A percentile compares a stretch with the other conserved stretches of the same genome.
phyloP scores from a whole-genome alignment of 768 basidiomycete species.

The Russula griseocarnosa region DNA sequence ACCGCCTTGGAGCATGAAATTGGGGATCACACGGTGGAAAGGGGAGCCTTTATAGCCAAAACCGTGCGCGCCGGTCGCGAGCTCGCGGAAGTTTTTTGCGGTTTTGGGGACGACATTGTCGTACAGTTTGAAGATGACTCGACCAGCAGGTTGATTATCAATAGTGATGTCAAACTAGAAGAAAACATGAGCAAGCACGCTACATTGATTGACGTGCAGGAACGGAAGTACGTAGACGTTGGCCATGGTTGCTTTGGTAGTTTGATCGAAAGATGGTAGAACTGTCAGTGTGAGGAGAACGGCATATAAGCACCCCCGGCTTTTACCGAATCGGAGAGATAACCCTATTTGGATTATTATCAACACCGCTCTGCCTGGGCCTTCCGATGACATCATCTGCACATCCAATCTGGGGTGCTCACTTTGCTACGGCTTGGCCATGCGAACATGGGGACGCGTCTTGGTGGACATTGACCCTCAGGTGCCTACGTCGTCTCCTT shows the following conservation, averaged over 20 bases:
- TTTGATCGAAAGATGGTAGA: slow-evolving; percentile 24
- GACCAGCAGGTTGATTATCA: slow-evolving; percentile 39
- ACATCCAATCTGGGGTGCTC: no score
- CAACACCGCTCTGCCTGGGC: neutral
- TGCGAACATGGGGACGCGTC: no score
- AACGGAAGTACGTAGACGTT: slow-evolving; percentile 39
- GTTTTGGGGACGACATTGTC: slow-evolving; percentile 76
- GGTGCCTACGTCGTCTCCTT: neutral
- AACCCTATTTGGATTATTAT: neutral
- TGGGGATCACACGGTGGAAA: slow-evolving; percentile 83
- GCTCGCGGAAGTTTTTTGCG: slow-evolving; percentile 81
- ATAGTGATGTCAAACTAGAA: slow-evolving; percentile 65
- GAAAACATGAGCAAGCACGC: neutral
- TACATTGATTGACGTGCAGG: neutral
- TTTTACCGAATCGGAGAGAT: slow-evolving; percentile 25
- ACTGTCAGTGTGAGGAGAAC: slow-evolving; percentile 13
- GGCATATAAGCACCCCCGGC: slow-evolving; percentile 25
- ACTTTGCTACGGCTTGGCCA: no score
- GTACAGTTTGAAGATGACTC: slow-evolving; percentile 81
- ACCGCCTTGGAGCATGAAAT: slow-evolving; percentile 89
- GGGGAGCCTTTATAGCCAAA: slow-evolving; percentile 65
- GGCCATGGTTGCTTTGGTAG: slow-evolving; percentile 33
- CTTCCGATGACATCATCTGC: no score
- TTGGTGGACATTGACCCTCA: no score
- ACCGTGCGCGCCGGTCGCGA: slow-evolving; percentile 71